Conservation (phyloP, 1,284 basidiomycete species). For the Phlebopus sp. region DNA sequence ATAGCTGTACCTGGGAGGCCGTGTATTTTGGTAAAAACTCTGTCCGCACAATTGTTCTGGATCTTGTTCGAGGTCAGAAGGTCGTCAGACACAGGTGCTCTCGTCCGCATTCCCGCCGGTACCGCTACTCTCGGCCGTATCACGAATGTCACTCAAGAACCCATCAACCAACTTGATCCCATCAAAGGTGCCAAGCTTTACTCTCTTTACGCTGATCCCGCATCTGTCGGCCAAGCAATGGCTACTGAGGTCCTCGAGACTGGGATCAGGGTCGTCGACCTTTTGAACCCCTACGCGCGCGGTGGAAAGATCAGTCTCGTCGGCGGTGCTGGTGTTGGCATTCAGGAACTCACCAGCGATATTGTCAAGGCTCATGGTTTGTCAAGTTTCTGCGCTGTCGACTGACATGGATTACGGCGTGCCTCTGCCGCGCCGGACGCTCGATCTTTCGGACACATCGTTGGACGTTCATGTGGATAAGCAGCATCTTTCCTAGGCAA, state of each 20-base stretch:
- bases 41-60: constrained; percentile 96
- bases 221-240: constrained; percentile 98
- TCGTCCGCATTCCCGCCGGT: constrained; percentile 96
- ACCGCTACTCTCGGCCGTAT: constrained; percentile 93
- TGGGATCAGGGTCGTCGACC: constrained; percentile 99
- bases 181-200: constrained; percentile 91
- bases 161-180: constrained; percentile 98
- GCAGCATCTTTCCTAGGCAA: no score
- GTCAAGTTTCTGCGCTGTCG: constrained; percentile 99
- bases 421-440: no score
- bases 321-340: constrained; percentile 99
- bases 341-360: constrained; percentile 99
- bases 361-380: constrained; percentile 99
- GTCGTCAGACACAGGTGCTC: constrained; percentile 95
- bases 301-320: constrained; percentile 99
- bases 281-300: constrained; percentile 98
- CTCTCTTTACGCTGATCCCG: constrained; percentile 95
- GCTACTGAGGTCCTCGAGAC: constrained; percentile 98
- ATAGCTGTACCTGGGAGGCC: constrained; percentile 55
- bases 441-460: no score
- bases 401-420: no score
- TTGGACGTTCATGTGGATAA: no score
- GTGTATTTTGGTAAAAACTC: constrained; percentile 99
- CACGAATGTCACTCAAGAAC: constrained; percentile 99
- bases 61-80: constrained; percentile 98